Evolutionary conservation across 495 filamentous ascomycete species (phyloP).

Genomic region (Aspergillus leporis): DNA sequence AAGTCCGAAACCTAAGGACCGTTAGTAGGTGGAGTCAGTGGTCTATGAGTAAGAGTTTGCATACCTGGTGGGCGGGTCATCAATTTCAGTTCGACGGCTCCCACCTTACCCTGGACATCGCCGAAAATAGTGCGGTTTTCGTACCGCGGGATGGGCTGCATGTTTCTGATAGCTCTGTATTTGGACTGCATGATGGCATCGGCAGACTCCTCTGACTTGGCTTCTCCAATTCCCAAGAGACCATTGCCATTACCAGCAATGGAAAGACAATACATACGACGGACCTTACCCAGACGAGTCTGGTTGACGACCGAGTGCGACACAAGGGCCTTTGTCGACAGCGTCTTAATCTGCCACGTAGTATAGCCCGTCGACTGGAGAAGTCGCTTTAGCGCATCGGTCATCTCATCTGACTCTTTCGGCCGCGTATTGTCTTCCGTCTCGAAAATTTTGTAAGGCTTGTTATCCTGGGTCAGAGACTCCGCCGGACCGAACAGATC

Average conservation of each 20-base stretch:
- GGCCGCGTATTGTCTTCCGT: not conserved
- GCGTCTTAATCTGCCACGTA: constrained; percentile 50
- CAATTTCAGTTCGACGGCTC: constrained; percentile 77
- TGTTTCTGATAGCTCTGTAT: constrained; percentile 77
- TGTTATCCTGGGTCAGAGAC: constrained; percentile 26
- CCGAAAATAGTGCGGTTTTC: constrained; percentile 91
- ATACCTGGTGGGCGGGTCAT: constrained; percentile 84
- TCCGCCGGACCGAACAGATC: constrained; percentile 52
- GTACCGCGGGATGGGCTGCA: constrained; percentile 85
- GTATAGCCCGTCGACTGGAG: constrained; percentile 70
- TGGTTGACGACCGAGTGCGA: constrained; percentile 78
- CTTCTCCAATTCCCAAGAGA: constrained; percentile 83
- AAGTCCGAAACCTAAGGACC: constrained; percentile 76
- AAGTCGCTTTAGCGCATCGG: constrained; percentile 57
- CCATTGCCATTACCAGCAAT: constrained; percentile 86
- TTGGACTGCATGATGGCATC: constrained; percentile 67
- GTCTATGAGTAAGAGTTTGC: constrained; percentile 19
- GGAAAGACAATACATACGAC: constrained; percentile 64
- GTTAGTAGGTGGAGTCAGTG: constrained; percentile 21
- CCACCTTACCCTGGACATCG: constrained; percentile 78
- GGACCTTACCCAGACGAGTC: constrained; percentile 93
- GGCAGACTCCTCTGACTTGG: constrained; percentile 72
- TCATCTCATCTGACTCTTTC: constrained; percentile 38
- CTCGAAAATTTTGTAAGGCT: constrained; percentile 9
- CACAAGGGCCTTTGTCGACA: constrained; percentile 68